Percentiles rank a stretch among this genome's conserved stretches.
phyloP scores from a whole-genome alignment of 805 yeast genomes.

The Wickerhamiella domercqiae region DNA sequence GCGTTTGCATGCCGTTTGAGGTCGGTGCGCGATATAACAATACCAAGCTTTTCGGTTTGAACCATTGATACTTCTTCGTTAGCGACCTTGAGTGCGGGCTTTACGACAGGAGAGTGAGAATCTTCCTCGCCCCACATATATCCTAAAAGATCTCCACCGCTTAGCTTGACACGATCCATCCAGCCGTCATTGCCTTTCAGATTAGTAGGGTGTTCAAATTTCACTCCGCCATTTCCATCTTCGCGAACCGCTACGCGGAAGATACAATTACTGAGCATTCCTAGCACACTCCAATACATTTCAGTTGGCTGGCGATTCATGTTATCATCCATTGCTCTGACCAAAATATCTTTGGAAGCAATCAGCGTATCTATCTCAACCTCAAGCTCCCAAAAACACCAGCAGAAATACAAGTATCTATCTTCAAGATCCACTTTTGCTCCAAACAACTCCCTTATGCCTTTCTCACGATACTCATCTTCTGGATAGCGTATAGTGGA shows the following conservation, averaged over 20 bases:
- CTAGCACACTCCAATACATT: conserved; percentile 28
- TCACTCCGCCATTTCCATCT: conserved; percentile 14
- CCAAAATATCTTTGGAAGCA: conserved; percentile 21
- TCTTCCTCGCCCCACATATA: conserved; percentile 22
- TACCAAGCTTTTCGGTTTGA: conserved; percentile 18
- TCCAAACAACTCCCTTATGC: conserved; percentile 22
- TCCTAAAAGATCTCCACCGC: conserved; percentile 23
- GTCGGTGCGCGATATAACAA: conserved; percentile 15
- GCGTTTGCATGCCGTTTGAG: conserved; percentile 14
- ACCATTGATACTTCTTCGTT: conserved; percentile 22
- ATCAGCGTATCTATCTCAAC: conserved; percentile 17
- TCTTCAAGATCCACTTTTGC: conserved; percentile 25
- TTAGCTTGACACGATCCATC: conserved; percentile 26
- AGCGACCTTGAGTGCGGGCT: conserved; percentile 8
- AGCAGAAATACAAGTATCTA: conserved; percentile 23
- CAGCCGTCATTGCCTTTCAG: conserved; percentile 19
- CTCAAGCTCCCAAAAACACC: conserved; percentile 24
- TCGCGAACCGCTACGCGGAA: conserved; percentile 19
- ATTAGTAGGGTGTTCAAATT: conserved; percentile 17
- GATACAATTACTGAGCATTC: conserved; percentile 28
- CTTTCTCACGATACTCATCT: conserved; percentile 21
- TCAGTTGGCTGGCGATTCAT: conserved; percentile 26
- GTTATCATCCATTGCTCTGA: conserved; percentile 26
- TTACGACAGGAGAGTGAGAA: background rate
- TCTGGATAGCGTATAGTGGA: conserved; percentile 24